Percentiles rank a stretch among this genome's conserved stretches.
Evolutionary conservation across 1,139 yeast species (phyloP).

Genomic region (Scheffersomyces parashehatae): DNA sequence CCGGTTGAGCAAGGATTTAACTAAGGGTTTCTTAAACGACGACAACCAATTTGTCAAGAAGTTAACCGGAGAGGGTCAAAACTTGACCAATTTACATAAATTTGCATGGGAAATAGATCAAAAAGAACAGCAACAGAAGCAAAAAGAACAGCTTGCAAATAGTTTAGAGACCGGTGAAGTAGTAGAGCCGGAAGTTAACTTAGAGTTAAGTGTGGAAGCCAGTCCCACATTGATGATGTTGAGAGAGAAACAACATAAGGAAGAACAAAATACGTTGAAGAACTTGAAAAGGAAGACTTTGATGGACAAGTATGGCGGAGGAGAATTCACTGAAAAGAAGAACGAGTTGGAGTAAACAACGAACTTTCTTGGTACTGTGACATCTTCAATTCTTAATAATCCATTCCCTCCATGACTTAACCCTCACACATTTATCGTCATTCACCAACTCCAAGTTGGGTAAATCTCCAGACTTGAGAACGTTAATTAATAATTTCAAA

Average conservation of each 20-base stretch:
- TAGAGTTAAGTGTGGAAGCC: constrained; percentile 50
- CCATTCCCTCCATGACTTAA: constrained; percentile 22
- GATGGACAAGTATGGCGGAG: constrained; percentile 27
- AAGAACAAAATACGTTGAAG: constrained; percentile 30
- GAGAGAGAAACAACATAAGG: constrained; percentile 32
- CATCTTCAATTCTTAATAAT: too few relatives aligned
- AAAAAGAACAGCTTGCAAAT: constrained; percentile 12
- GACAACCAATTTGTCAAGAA: constrained; percentile 54
- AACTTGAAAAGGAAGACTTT: constrained; percentile 29
- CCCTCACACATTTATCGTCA: constrained; percentile 12
- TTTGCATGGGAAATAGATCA: constrained; percentile 53
- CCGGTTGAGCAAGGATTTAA: constrained; percentile 46
- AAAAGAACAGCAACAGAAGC: constrained; percentile 16
- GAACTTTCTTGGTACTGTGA: constrained; percentile 22
- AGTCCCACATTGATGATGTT: constrained; percentile 60
- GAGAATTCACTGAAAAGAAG: constrained; percentile 1
- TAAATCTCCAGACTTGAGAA: constrained; percentile 13
- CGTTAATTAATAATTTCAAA: constrained; percentile 12
- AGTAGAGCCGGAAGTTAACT: constrained; percentile 35
- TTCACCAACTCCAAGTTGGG: constrained; percentile 17
- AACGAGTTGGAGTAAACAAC: neutral
- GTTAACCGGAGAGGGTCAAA: constrained; percentile 52
- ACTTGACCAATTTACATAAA: constrained; percentile 46
- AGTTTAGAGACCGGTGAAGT: constrained; percentile 16
- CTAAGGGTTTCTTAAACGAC: constrained; percentile 50